Percentiles rank a stretch among this genome's conserved stretches.
Conservation (phyloP, 352 stramenopile genomes). For the Bremia lactucae region DNA sequence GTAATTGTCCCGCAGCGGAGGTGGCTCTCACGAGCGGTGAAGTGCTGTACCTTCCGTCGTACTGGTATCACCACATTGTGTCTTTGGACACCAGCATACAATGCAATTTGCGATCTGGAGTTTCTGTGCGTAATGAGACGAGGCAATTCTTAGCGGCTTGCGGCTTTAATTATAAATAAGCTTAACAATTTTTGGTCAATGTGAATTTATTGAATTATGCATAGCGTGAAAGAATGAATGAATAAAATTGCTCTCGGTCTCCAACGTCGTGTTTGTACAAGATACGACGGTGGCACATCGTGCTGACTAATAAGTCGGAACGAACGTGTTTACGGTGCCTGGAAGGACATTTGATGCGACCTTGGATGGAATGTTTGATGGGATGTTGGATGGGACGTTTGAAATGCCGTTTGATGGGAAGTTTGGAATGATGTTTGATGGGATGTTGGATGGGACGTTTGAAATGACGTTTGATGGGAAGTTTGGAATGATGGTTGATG, state of each 20-base stretch:
- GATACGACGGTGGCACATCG: neutral
- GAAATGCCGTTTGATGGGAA: too few relatives aligned
- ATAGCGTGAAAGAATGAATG: neutral
- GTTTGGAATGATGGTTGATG: too few relatives aligned
- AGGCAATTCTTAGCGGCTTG: conserved; percentile 29
- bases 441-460: too few relatives aligned
- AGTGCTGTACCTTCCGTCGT: conserved; percentile 90
- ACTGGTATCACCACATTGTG: conserved; percentile 95
- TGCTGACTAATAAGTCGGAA: neutral
- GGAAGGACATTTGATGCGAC: too few relatives aligned
- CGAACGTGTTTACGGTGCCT: too few relatives aligned
- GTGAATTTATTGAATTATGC: neutral
- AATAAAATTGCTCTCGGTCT: neutral
- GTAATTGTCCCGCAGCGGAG: conserved; percentile 71
- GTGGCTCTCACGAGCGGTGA: conserved; percentile 88
- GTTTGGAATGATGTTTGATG: conserved; percentile 1
- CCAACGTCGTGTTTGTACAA: neutral
- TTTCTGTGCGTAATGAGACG: conserved; percentile 25
- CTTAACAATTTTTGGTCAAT: neutral
- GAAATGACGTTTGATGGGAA: too few relatives aligned
- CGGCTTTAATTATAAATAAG: conserved; percentile 14
- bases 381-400: too few relatives aligned
- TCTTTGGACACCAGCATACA: conserved; percentile 90
- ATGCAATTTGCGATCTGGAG: conserved; percentile 86
- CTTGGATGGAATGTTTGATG: too few relatives aligned